Base-by-base conservation (phyloP, 176 grass and related monocot genomes). In the Cymbopogon citratus region DNA sequence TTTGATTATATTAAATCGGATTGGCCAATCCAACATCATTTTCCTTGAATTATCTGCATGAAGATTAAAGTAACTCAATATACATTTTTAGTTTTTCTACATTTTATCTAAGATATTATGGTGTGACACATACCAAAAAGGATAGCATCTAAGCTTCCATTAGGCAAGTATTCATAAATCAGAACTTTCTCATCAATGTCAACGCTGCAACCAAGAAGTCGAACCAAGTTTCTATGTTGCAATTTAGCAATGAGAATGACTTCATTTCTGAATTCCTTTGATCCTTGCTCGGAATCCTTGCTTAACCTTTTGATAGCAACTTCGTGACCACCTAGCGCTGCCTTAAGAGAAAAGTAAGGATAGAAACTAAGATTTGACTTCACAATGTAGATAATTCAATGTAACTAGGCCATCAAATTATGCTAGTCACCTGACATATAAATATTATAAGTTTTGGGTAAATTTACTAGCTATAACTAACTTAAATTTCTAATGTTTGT, bases 281-380 rank as follows among this genome's bases (percentile, higher is more conserved):
- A 63, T 33, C 87, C 82, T 89, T 89, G 87, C 27, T 75, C 23
- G 9, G 87, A 89, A 49, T 66, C 36, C 66, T 19, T 76, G 16
- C 67, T 75, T 25, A 89, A n/a, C 57, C 87, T 81, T 69, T 89
- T 89, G 46, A 89, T 41, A 33, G 62, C 82, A 75, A 89, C 78
- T 69, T 81, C 61, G 1, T 60, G 56, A 24, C 80, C 80, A 63
- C 25, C 21, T 56, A 77, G 25, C 29, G 7, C 43, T 13, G 49
- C 71, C 71, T 74, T 41, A 2, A 19, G 3, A 2, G 14, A 14
- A 2, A 14, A n/a, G 27, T 43, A 9, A 13, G 51, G 18, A 52
- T 23, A 8, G 8, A 34, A 33, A 12, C 5, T 23, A 0, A 38
- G 1, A 49, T 24, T n/a, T 43, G 3, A 63, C 19, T 24, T 24